phyloP scores from a whole-genome alignment of 169 alveolate species.

The Cystoisospora suis region DNA sequence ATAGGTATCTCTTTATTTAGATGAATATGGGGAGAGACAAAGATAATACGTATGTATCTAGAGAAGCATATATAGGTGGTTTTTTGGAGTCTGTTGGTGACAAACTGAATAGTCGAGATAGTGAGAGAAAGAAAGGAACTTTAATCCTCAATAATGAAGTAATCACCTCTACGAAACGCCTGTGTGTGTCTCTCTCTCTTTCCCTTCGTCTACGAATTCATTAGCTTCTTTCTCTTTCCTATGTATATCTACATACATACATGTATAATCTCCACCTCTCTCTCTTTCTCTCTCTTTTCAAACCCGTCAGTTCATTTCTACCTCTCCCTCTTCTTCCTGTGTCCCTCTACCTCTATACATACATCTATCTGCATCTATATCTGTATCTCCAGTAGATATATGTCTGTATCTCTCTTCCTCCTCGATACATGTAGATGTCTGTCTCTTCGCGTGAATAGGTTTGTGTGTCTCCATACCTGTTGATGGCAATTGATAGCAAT shows the following conservation, averaged over 20 bases:
- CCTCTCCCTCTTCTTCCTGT: background rate
- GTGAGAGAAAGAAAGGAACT: too few relatives aligned
- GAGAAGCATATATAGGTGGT: too few relatives aligned
- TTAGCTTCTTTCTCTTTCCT: too few relatives aligned
- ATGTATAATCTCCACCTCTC: too few relatives aligned
- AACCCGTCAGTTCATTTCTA: background rate
- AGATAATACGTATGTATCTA: too few relatives aligned
- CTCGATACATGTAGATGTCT: background rate
- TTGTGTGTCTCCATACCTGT: background rate
- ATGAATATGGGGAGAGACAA: too few relatives aligned
- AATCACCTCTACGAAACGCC: background rate
- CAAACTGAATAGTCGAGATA: too few relatives aligned
- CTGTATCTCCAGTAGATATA: background rate
- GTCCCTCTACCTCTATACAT: background rate
- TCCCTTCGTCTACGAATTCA: too few relatives aligned
- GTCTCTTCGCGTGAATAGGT: background rate
- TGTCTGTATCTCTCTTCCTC: background rate
- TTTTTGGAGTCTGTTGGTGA: too few relatives aligned
- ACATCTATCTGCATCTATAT: background rate
- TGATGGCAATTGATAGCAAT: conserved; percentile 23
- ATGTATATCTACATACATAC: too few relatives aligned
- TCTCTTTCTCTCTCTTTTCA: background rate
- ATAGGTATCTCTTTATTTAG: too few relatives aligned
- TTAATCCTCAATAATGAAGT: background rate
- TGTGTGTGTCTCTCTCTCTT: too few relatives aligned